These are phyloP conservation scores for Beauveria brongniartii DNA, from an alignment of 2,329 filamentous ascomycete species.

Conservation along the genomic window DNA sequence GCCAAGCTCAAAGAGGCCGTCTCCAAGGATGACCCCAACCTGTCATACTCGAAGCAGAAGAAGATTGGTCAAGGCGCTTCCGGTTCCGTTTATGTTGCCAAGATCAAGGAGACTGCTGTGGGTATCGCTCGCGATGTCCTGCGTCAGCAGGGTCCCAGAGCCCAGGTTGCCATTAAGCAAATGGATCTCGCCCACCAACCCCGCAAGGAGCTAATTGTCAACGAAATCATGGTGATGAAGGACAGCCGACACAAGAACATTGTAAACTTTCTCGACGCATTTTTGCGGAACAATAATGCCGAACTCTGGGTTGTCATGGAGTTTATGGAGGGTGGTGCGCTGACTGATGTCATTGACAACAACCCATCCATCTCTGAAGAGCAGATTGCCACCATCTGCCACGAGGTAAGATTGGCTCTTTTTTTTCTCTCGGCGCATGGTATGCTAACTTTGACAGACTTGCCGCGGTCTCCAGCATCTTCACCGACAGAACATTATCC, in stretches of 20 bases:
- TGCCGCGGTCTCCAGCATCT: slow-evolving; percentile 92
- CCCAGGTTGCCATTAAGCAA: slow-evolving; percentile 97
- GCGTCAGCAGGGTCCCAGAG: slow-evolving; percentile 68
- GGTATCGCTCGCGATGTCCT: slow-evolving; percentile 78
- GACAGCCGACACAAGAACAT: slow-evolving; percentile 97
- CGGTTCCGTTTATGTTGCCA: slow-evolving; percentile 94
- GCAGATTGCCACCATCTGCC: slow-evolving; percentile 94
- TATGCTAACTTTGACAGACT: slow-evolving; percentile 50
- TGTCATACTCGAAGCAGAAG: slow-evolving; percentile 98
- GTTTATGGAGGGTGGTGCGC: slow-evolving; percentile 96
- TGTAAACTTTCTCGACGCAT: slow-evolving; percentile 96
- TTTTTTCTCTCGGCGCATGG: background rate
- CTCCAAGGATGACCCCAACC: slow-evolving; percentile 86
- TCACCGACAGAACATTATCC: slow-evolving; percentile 93
- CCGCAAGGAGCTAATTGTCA: slow-evolving; percentile 95
- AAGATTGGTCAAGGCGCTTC: slow-evolving; percentile 99
- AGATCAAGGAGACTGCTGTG: slow-evolving; percentile 81
- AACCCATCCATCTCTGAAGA: slow-evolving; percentile 90
- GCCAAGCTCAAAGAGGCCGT: slow-evolving; percentile 88
- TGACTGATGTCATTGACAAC: slow-evolving; percentile 98
- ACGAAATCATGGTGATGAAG: slow-evolving; percentile 99
- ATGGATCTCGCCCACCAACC: slow-evolving; percentile 98
- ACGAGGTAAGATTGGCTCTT: slow-evolving; percentile 62
- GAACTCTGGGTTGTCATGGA: slow-evolving; percentile 99
- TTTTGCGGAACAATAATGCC: slow-evolving; percentile 85